phyloP scores from a whole-genome alignment of 345 rosid species.

The Eutrema heterophyllum region DNA sequence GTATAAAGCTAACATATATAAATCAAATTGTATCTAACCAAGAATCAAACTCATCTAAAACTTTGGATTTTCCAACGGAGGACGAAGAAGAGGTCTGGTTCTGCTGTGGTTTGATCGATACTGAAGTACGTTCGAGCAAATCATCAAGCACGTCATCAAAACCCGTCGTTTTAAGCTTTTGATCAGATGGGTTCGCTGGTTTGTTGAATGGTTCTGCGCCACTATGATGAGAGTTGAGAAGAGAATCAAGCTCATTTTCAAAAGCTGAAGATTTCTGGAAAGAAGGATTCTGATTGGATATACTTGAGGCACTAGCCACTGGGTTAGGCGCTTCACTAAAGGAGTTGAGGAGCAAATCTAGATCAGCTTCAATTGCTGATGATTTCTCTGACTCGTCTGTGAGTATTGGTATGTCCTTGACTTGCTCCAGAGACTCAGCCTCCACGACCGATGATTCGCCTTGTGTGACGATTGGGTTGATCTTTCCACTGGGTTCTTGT shows the following conservation, averaged over 20 bases:
- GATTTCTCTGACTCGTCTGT: constrained; percentile 25
- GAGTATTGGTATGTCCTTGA: constrained; percentile 13
- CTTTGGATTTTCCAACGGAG: constrained; percentile 40
- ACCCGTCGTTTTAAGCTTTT: neutral
- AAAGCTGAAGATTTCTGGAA: constrained; percentile 6
- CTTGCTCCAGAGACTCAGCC: constrained; percentile 15
- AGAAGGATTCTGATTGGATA: neutral
- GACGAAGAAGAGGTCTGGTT: constrained; percentile 32
- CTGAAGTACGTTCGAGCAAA: constrained; percentile 51
- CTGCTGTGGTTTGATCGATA: constrained; percentile 25
- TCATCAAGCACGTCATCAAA: constrained; percentile 53
- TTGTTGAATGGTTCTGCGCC: neutral
- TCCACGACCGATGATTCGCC: constrained; percentile 7
- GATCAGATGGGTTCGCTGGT: constrained; percentile 2
- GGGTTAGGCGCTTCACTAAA: constrained; percentile 25
- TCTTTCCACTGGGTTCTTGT: constrained; percentile 20
- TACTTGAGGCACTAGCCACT: neutral
- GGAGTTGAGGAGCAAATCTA: constrained; percentile 65
- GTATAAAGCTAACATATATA: neutral
- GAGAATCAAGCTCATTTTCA: constrained; percentile 23
- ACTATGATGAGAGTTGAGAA: constrained; percentile 10
- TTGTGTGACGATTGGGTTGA: neutral
- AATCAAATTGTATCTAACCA: constrained; percentile 74
- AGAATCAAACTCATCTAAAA: constrained; percentile 74
- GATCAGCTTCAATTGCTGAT: constrained; percentile 50